Evolutionary conservation across 306 rosid genomes (phyloP).

Genomic region (Erythrophleum fordii): DNA sequence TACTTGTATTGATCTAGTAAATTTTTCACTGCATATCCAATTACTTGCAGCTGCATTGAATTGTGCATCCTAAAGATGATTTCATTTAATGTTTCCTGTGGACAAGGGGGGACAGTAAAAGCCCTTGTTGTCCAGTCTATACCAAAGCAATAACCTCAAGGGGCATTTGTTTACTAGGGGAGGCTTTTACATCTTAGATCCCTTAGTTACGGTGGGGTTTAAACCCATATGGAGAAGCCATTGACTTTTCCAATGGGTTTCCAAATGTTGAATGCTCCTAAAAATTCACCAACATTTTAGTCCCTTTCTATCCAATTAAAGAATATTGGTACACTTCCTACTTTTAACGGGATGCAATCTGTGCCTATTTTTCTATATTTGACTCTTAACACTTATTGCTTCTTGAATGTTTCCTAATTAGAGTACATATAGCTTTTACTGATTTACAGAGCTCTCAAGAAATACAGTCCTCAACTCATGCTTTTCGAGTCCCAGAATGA

Average conservation of each 20-base stretch:
- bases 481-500: slow-evolving; percentile 78
- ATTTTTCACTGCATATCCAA: slow-evolving; percentile 22
- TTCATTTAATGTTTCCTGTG: slow-evolving; percentile 43
- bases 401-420: slow-evolving; percentile 30
- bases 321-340: slow-evolving; percentile 27
- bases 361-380: slow-evolving; percentile 27
- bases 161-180: slow-evolving; percentile 66
- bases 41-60: slow-evolving; percentile 37
- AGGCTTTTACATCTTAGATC: slow-evolving; percentile 77
- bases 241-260: too few species aligned
- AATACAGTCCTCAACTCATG: slow-evolving; percentile 71
- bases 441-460: slow-evolving; percentile 69
- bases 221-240: too few species aligned
- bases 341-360: slow-evolving; percentile 2
- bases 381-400: slow-evolving; percentile 1
- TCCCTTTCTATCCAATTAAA: slow-evolving; percentile 11
- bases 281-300: neutral
- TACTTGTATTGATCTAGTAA: slow-evolving; percentile 12
- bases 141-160: slow-evolving; percentile 65
- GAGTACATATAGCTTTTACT: slow-evolving; percentile 30
- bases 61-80: slow-evolving; percentile 39
- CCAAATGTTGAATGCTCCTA: slow-evolving; percentile 20
- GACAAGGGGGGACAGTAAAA: slow-evolving; percentile 45
- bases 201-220: too few species aligned
- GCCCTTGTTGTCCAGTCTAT: slow-evolving; percentile 47